phyloP scores from a whole-genome alignment of 345 rosid genomes.

The Moricandia arvensis region DNA sequence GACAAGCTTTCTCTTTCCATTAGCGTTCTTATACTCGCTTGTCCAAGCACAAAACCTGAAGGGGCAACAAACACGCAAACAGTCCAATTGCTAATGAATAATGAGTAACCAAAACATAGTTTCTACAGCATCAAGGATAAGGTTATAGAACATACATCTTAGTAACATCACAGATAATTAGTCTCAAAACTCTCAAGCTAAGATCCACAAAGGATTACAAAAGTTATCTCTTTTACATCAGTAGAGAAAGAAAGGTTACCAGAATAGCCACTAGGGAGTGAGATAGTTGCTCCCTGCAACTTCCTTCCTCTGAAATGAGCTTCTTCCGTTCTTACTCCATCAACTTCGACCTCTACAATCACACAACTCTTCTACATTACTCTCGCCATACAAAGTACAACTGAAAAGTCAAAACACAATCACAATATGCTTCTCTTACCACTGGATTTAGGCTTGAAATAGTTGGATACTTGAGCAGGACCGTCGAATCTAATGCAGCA shows the following conservation, averaged over 20 bases:
- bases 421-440: slow-evolving; percentile 37
- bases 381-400: not conserved
- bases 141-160: not conserved
- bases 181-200: not conserved
- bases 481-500: slow-evolving; percentile 78
- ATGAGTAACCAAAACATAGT: not conserved
- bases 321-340: slow-evolving; percentile 65
- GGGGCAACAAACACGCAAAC: slow-evolving; percentile 12
- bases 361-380: not conserved
- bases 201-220: not conserved
- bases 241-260: slow-evolving; percentile 41
- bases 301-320: slow-evolving; percentile 88
- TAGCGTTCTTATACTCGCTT: slow-evolving; percentile 41
- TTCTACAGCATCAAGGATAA: not conserved
- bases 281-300: slow-evolving; percentile 64
- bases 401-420: slow-evolving; percentile 17
- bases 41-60: slow-evolving; percentile 75
- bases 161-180: not conserved
- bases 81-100: not conserved
- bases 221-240: not conserved
- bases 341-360: slow-evolving; percentile 51
- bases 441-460: slow-evolving; percentile 67
- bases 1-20: slow-evolving; percentile 51
- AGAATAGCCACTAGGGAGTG: slow-evolving; percentile 65
- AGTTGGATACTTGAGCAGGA: slow-evolving; percentile 66